These are phyloP conservation scores for Stagonosporopsis vannaccii DNA, from an alignment of 2,329 filamentous ascomycete genomes.

Conservation along the genomic window DNA sequence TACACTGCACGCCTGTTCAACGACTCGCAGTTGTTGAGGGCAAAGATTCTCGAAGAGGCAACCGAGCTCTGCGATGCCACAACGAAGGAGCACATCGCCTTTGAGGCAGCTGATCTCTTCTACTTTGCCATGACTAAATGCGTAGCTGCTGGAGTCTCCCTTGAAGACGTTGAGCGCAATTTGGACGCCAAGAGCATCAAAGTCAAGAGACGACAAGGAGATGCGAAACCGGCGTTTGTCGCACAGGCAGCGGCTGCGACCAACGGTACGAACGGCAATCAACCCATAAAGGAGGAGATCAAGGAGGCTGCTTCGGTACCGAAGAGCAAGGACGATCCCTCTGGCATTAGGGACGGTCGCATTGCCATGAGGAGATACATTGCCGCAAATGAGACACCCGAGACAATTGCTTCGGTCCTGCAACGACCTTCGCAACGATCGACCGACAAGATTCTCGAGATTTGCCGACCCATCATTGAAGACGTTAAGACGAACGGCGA, in stretches of 20 bases:
- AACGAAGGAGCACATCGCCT: slow-evolving; percentile 82
- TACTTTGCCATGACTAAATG: slow-evolving; percentile 96
- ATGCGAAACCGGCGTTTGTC: slow-evolving; percentile 93
- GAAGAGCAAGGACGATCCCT: slow-evolving; percentile 60
- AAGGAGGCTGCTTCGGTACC: slow-evolving; percentile 62
- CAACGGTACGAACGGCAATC: slow-evolving; percentile 26
- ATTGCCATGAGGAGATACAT: slow-evolving; percentile 87
- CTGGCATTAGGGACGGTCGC: slow-evolving; percentile 60
- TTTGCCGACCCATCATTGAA: slow-evolving; percentile 90
- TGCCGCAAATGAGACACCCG: slow-evolving; percentile 67
- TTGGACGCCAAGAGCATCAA: slow-evolving; percentile 95
- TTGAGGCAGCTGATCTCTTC: slow-evolving; percentile 92
- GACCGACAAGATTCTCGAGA: slow-evolving; percentile 89
- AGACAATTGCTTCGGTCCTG: slow-evolving; percentile 75
- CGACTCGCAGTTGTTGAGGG: slow-evolving; percentile 85
- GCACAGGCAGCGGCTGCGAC: slow-evolving; percentile 66
- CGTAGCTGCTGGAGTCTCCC: slow-evolving; percentile 79
- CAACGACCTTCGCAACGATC: slow-evolving; percentile 93
- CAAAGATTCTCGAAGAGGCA: slow-evolving; percentile 99
- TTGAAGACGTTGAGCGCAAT: slow-evolving; percentile 90
- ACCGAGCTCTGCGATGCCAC: slow-evolving; percentile 91
- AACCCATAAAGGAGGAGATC: slow-evolving; percentile 49
- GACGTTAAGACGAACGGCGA: slow-evolving; percentile 86
- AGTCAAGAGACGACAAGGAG: slow-evolving; percentile 89
- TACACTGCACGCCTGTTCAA: slow-evolving; percentile 94